Conservation (phyloP, 805 yeast species). For the Komagataella ulmi region DNA sequence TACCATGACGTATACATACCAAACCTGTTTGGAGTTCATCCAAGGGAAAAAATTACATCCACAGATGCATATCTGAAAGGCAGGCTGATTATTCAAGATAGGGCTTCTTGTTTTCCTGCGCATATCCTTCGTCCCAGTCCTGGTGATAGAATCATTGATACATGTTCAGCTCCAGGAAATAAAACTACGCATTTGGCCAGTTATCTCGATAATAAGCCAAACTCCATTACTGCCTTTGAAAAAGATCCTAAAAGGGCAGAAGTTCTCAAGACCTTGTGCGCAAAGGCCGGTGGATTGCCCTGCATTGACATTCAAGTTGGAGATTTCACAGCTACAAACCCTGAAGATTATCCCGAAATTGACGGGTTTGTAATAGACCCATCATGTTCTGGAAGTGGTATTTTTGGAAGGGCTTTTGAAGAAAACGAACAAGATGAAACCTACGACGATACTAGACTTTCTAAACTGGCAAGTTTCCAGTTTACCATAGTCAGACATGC, state of each 20-base stretch:
- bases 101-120: constrained; percentile 96
- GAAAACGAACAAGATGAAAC: constrained; percentile 33
- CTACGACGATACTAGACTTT: constrained; percentile 39
- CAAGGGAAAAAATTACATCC: constrained; percentile 54
- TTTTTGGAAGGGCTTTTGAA: constrained; percentile 75
- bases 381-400: constrained; percentile 95
- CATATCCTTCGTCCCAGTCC: constrained; percentile 53
- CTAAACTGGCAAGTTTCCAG: constrained; percentile 76
- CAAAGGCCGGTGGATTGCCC: constrained; percentile 51
- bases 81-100: constrained; percentile 78
- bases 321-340: constrained; percentile 53
- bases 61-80: constrained; percentile 66
- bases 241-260: constrained; percentile 64
- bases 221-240: constrained; percentile 73
- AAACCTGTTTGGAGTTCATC: constrained; percentile 70
- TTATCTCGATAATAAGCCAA: constrained; percentile 25
- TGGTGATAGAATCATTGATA: constrained; percentile 65
- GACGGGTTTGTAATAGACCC: constrained; percentile 90
- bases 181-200: constrained; percentile 91
- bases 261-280: constrained; percentile 64
- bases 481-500: constrained; percentile 84
- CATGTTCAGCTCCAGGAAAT: constrained; percentile 98
- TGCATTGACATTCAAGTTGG: constrained; percentile 28
- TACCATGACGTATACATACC: constrained; percentile 68
- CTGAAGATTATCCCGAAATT: constrained; percentile 46